phyloP scores from a whole-genome alignment of 306 rosid genomes.

The Arachis hypogaea region DNA sequence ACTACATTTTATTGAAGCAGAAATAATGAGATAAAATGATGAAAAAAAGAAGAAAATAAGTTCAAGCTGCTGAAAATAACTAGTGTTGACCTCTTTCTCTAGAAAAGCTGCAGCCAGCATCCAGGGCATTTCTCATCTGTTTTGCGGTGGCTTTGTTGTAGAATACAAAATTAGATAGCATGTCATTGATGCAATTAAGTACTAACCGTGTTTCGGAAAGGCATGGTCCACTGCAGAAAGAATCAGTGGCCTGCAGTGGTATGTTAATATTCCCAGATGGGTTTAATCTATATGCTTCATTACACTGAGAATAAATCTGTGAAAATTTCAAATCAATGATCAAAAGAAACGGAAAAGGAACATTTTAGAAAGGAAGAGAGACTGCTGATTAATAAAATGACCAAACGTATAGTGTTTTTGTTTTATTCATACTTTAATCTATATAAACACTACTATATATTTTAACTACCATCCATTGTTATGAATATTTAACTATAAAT shows the following conservation, averaged over 20 bases:
- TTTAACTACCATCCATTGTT: too few relatives aligned
- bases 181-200: conserved; percentile 62
- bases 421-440: too few relatives aligned
- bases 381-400: not conserved
- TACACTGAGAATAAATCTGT: conserved; percentile 63
- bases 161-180: conserved; percentile 62
- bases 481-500: too few relatives aligned
- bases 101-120: conserved; percentile 62
- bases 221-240: conserved; percentile 77
- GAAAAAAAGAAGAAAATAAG: not conserved
- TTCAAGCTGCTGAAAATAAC: conserved; percentile 12
- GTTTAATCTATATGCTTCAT: conserved; percentile 65
- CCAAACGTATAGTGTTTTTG: not conserved
- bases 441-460: too few relatives aligned
- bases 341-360: not conserved
- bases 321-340: not conserved
- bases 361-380: not conserved
- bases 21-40: not conserved
- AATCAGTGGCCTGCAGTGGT: conserved; percentile 57
- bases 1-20: not conserved
- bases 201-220: conserved; percentile 63
- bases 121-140: conserved; percentile 59
- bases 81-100: conserved; percentile 53
- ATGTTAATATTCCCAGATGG: conserved; percentile 64
- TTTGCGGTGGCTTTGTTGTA: conserved; percentile 55